Base-by-base conservation (phyloP, 768 basidiomycete genomes). In the Scleroderma citrinum region DNA sequence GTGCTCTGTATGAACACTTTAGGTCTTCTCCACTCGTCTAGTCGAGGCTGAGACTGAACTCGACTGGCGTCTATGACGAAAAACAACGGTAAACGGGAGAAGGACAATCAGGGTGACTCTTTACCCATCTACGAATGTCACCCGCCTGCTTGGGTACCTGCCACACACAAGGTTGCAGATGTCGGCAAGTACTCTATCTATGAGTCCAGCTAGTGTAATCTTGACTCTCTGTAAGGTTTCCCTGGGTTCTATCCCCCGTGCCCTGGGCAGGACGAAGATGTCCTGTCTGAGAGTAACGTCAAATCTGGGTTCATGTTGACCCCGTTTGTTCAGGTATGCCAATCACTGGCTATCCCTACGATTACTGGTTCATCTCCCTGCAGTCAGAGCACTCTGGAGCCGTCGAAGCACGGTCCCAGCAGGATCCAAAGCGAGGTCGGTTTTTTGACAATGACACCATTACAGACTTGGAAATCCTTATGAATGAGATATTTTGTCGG, bases 91-190 rank as follows among this genome's bases (percentile, higher is more conserved):
- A 68, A 62, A 46, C 56, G 56, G 43, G 69, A 64, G 3, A 51
- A 53, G 47, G 48, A 54, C 30, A 20, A 10, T 42, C 40, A 42
- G 14, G 16, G 30, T 26, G 48, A 29, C 6, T 50, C 55, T 11
- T 71, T 78, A 26, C 76, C 78, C 5, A 64, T 82, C 21, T 85
- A 86, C 64, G 76, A 84, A 56, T 76, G 78, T 14, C 76, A 73
- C 49, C 90, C 89, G 45, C 85, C 86, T 1, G 63, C 69, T 50
- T 92, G 88, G 88, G 73, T 89, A 8, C 85, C 84, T 3, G 77
- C 75, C 52, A 70, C 78, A 1, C 87, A 88, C 67, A 67, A 61
- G 11, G 71, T 77, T 31, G 85, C 83, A 23, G 87, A 90, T 64
- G 70, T 91, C 44, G 88, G 88, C 81, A 51, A 48, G 75, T 61